These are phyloP conservation scores for Lasiosphaeris hirsuta DNA, from an alignment of 495 filamentous ascomycete genomes.

Conservation along the genomic window DNA sequence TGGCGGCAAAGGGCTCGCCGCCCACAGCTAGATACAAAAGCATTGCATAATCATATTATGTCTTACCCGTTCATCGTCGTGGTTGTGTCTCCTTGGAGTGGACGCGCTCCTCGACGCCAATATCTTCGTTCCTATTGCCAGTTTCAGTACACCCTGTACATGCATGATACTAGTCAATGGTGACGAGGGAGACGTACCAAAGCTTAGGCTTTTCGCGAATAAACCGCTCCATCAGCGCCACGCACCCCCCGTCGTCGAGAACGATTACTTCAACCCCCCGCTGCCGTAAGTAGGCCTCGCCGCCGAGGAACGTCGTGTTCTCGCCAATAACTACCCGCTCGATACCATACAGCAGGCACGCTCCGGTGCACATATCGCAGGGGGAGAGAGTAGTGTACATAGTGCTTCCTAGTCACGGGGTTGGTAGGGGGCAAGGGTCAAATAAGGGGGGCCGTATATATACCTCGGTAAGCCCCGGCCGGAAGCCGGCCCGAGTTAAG, in stretches of 20 bases:
- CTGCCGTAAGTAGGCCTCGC: conserved; percentile 67
- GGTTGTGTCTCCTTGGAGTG: conserved; percentile 35
- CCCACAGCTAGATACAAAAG: background rate
- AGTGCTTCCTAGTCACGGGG: conserved; percentile 45
- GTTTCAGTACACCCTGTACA: conserved; percentile 11
- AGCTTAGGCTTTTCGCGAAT: conserved; percentile 72
- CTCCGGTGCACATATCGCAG: conserved; percentile 84
- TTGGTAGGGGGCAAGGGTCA: background rate
- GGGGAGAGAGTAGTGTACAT: conserved; percentile 89
- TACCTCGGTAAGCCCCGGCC: conserved; percentile 60
- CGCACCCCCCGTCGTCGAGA: conserved; percentile 64
- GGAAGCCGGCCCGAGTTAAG: conserved; percentile 75
- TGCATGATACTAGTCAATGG: background rate
- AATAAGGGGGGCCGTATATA: too few relatives aligned
- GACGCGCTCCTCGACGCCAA: conserved; percentile 55
- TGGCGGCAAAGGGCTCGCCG: background rate
- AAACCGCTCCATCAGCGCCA: conserved; percentile 71
- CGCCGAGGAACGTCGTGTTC: conserved; percentile 74
- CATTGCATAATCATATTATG: background rate
- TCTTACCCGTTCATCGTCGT: background rate
- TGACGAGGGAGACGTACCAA: conserved; percentile 51
- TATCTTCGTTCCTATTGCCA: conserved; percentile 67
- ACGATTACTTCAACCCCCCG: conserved; percentile 75
- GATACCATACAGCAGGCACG: conserved; percentile 77
- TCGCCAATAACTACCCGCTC: conserved; percentile 81